Conservation (phyloP, 331 rosid genomes). For the Acacia concinna region DNA sequence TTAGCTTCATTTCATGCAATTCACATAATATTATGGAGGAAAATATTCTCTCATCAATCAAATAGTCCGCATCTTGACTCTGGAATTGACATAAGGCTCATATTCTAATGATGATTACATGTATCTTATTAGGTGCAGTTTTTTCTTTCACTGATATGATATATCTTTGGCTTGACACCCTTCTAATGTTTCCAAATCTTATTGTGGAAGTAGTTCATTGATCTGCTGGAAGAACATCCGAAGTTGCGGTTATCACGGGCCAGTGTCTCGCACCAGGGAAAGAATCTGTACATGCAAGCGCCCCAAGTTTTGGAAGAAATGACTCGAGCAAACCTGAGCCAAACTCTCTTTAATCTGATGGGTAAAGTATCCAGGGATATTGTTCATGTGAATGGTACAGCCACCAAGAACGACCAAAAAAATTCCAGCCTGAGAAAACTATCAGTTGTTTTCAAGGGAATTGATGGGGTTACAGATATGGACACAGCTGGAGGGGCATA, state of each 20-base stretch:
- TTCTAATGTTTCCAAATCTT: constrained; percentile 19
- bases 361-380: constrained; percentile 66
- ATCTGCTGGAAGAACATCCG: constrained; percentile 78
- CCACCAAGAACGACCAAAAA: constrained; percentile 57
- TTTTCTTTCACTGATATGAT: not conserved
- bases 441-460: constrained; percentile 72
- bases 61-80: constrained; percentile 1
- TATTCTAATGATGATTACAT: not conserved
- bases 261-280: constrained; percentile 71
- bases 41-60: not conserved
- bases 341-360: constrained; percentile 67
- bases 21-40: not conserved
- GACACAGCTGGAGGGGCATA: constrained; percentile 90
- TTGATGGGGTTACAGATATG: constrained; percentile 86
- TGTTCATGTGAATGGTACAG: constrained; percentile 74
- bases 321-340: constrained; percentile 79
- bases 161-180: constrained; percentile 3
- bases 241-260: constrained; percentile 69
- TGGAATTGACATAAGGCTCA: not conserved
- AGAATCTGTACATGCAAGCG: constrained; percentile 94
- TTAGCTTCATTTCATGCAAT: not conserved
- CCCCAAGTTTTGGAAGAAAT: constrained; percentile 93
- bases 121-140: not conserved
- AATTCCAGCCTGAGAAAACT: constrained; percentile 66
- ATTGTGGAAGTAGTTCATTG: constrained; percentile 64